Evolutionary conservation across 2,329 filamentous ascomycete species (phyloP).

Genomic region (Fusarium pininemorale): DNA sequence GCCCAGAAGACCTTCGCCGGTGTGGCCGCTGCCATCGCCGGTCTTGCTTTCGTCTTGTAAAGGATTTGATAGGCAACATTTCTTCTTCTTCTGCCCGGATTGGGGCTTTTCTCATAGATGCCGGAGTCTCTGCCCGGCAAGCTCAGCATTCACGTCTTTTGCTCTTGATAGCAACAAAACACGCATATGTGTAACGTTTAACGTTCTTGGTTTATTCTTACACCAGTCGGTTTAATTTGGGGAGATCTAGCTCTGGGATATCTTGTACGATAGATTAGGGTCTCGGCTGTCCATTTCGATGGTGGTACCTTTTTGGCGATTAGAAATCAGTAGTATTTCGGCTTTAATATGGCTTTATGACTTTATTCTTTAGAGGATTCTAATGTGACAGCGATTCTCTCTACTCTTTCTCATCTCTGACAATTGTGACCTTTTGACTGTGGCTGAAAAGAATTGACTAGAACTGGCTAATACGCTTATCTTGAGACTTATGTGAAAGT

Average conservation of each 20-base stretch:
- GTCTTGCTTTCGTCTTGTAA: slow-evolving; percentile 42
- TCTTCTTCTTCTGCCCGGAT: not conserved
- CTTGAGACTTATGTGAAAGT: not conserved
- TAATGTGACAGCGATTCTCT: not conserved
- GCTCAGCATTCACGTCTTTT: slow-evolving; percentile 16
- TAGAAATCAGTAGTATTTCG: slow-evolving; percentile 36
- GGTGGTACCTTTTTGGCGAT: slow-evolving; percentile 34
- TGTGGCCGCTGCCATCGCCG: slow-evolving; percentile 37
- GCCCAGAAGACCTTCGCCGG: slow-evolving; percentile 39
- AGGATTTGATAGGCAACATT: not conserved
- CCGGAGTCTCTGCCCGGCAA: not conserved
- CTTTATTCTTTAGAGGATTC: not conserved
- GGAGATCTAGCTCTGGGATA: slow-evolving; percentile 14
- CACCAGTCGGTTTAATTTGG: slow-evolving; percentile 24
- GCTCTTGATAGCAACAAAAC: slow-evolving; percentile 4
- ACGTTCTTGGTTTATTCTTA: slow-evolving; percentile 40
- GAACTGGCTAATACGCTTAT: not conserved
- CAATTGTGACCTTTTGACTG: not conserved
- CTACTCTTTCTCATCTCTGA: not conserved
- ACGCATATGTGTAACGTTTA: slow-evolving; percentile 31
- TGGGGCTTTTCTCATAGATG: not conserved
- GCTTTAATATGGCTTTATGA: slow-evolving; percentile 37
- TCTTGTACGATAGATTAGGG: slow-evolving; percentile 22
- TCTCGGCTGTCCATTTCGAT: slow-evolving; percentile 23
- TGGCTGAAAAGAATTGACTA: not conserved